A percentile compares a stretch with the other conserved stretches of the same genome.
Conservation (phyloP, 2,329 filamentous ascomycete genomes). For the Microsporum ferrugineum region DNA sequence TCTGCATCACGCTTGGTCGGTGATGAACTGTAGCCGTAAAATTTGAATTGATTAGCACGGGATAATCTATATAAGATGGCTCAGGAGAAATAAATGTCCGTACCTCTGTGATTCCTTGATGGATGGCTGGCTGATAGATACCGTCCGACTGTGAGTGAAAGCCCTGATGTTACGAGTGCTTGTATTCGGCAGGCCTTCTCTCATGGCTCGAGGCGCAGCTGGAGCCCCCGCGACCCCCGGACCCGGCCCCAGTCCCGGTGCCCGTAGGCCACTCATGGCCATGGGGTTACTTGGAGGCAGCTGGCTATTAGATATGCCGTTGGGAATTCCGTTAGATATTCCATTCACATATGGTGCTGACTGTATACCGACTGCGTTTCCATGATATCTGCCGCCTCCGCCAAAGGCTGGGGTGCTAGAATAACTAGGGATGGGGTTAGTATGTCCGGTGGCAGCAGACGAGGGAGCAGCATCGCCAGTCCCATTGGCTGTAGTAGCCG, state of each 20-base stretch:
- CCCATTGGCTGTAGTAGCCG: neutral
- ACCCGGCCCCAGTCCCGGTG: constrained; percentile 45
- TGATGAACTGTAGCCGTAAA: neutral
- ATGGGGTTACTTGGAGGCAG: neutral
- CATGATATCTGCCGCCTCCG: constrained; percentile 10
- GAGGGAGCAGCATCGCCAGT: neutral
- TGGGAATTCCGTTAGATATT: neutral
- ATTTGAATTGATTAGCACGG: neutral
- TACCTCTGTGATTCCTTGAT: constrained; percentile 24
- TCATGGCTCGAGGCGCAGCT: constrained; percentile 88
- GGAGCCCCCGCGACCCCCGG: constrained; percentile 62
- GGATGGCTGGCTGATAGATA: neutral
- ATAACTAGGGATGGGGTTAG: constrained; percentile 3
- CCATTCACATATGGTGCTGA: neutral
- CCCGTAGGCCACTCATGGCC: constrained; percentile 14
- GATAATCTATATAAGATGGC: neutral
- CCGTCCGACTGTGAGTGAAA: constrained; percentile 17
- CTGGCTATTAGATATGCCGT: neutral
- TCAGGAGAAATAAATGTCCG: constrained; percentile 1
- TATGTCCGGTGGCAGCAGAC: neutral
- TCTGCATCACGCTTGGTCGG: neutral
- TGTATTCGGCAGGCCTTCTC: constrained; percentile 74
- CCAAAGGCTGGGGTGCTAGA: neutral
- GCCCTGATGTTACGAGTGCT: constrained; percentile 56
- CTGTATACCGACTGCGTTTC: constrained; percentile 3